Base-by-base conservation (phyloP, 805 yeast genomes). In the Ogataea sp. region DNA sequence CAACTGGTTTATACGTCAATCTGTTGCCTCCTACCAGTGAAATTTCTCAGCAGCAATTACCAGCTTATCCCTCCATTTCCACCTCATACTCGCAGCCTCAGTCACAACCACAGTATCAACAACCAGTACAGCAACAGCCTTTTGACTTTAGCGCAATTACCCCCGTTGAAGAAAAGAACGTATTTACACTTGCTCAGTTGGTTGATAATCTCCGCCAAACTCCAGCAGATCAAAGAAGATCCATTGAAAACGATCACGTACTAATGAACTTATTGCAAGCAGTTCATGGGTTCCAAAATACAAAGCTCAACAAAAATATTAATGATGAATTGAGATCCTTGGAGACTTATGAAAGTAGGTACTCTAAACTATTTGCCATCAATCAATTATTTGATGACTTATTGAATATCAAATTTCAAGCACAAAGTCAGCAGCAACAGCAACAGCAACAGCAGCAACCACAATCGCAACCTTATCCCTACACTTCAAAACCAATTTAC, bases 281-380 rank as follows among this genome's bases (percentile, higher is more conserved):
- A 34, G 75, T 87, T 4, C 59, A 75, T 18, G 66, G 71, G 10
- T 56, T 83, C 39, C 76, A 81, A 42, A 30, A 30, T 16, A 93
- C 95, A 3, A 86, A 82, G 49, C 56, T 86, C 33, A 79, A 80
- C 40, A 66, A 67, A 32, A 71, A 81, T 13, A 59, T 84, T 24
- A 68, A 75, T 34, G 74, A 71, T 23, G 67, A 85, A 2, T 68
- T 72, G 25, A 70, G 71, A 28, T 79, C 74, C 46, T 75, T 86
- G 50, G 90, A 86, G 38, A 58, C 62, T 17, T 71, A 80, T 44
- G 71, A 83, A 45, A 85, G 83, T 36, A 67, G 84, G 75, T 86
- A 83, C 60, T 74, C 82, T 36, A 86, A 88, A 51, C 71, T 88
- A 39, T 80, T 83, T 39, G 79, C 87, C 5, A 80, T 86, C 25